Evolutionary conservation across 2,329 filamentous ascomycete genomes (phyloP).

Genomic region (Seiridium unicorne): DNA sequence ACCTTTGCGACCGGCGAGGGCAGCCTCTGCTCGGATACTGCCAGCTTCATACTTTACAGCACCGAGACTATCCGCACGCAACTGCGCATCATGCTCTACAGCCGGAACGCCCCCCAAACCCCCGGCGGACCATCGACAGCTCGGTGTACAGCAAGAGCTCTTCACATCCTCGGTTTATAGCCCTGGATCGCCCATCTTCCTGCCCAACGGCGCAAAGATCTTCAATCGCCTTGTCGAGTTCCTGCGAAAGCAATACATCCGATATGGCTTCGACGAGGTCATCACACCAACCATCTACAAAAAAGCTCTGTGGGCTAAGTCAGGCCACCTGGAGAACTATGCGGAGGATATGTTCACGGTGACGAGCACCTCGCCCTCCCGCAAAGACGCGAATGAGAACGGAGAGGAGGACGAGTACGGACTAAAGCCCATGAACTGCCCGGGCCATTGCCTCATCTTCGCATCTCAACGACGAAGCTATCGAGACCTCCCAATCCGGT

Average conservation of each 20-base stretch:
- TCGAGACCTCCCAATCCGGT: conserved; percentile 83
- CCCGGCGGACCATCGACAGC: conserved; percentile 54
- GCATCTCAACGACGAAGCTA: conserved; percentile 82
- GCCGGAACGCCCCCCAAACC: conserved; percentile 20
- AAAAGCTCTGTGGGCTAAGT: conserved; percentile 80
- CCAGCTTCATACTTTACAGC: neutral
- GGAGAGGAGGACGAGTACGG: conserved; percentile 43
- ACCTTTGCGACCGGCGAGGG: neutral
- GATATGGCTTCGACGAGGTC: conserved; percentile 85
- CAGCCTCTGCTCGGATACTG: neutral
- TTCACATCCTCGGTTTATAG: conserved; percentile 79
- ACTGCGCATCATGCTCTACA: conserved; percentile 29
- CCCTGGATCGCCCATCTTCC: conserved; percentile 81
- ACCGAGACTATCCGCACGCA: conserved; percentile 6
- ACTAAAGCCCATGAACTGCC: conserved; percentile 98
- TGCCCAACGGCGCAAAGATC: conserved; percentile 77
- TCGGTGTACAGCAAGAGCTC: conserved; percentile 67
- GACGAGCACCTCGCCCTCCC: conserved; percentile 48
- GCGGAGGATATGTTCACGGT: conserved; percentile 92
- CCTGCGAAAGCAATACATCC: conserved; percentile 77
- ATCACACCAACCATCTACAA: conserved; percentile 91
- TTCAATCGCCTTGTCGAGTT: conserved; percentile 84
- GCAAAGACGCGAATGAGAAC: conserved; percentile 27
- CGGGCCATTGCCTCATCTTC: conserved; percentile 89
- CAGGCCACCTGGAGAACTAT: conserved; percentile 87